Base-by-base conservation (phyloP, 768 basidiomycete genomes). In the Trametes elegans region DNA sequence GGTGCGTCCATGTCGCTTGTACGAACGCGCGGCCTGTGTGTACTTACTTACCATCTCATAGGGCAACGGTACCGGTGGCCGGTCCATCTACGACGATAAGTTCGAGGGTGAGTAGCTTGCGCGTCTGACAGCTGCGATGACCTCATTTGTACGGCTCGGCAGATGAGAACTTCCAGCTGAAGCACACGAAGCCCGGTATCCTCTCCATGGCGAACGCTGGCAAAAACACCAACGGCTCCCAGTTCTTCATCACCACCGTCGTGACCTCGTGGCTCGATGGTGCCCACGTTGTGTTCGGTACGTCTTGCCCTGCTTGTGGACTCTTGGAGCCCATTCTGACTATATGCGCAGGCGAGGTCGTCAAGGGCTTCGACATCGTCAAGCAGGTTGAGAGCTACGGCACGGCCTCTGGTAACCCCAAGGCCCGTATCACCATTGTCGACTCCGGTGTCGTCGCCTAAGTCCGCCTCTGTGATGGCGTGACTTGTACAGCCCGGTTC, bases 191-290 rank as follows among this genome's bases (percentile, higher is more conserved):
- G 65, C 80, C 84, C 16, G 85, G 80, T 66, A 71, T 88, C 28
- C 77, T 92, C 60, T 88, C 87, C 27, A 90, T 91, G 89, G 95
- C 95, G 34, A 97, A 90, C 63, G 90, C 92, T 36, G 92, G 92
- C 53, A 75, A 76, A 7, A 81, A 88, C 73, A 90, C 88, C 44
- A 90, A 90, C 57, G 88, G 91, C 36, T 91, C 88, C 16, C 88
- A 93, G 70, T 94, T 95, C 81, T 94, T 96, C 79, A 84, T 95
- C 76, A 92, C 89, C 59, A 94, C 91, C 35, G 85, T 84, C 52
- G 71, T 74, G 29, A 89, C 89, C 3, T 72, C 75, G 32, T 92
- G 89, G 90, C 82, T 94, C 55, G 89, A 94, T 68, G 87, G 85
- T 53, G 80, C 78, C 53, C 87, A 93, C 71, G 88, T 92, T 71